These are phyloP conservation scores for Colletotrichum cuscutae DNA, from an alignment of 2,329 filamentous ascomycete genomes.

Conservation along the genomic window DNA sequence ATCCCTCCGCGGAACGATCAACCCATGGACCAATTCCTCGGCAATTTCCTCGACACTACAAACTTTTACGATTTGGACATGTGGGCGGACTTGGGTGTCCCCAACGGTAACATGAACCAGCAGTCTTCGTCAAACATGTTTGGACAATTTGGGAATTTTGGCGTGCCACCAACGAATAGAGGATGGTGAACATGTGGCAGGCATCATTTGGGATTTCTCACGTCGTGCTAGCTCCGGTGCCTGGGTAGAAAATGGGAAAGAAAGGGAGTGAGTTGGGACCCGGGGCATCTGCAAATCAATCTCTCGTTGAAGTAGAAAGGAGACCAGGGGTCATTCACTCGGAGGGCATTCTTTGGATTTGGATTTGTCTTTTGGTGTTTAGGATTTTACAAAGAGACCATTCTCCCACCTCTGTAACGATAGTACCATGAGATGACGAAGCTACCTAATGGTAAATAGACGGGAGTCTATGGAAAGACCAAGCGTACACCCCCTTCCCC, in stretches of 20 bases:
- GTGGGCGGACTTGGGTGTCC: conserved; percentile 44
- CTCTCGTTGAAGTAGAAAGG: neutral
- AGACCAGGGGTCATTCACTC: neutral
- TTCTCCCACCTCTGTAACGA: conserved; percentile 31
- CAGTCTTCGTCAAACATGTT: conserved; percentile 31
- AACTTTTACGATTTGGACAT: conserved; percentile 57
- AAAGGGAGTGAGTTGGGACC: neutral
- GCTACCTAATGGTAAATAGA: conserved; percentile 28
- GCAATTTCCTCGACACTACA: conserved; percentile 55
- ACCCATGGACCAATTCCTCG: conserved; percentile 55
- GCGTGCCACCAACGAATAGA: conserved; percentile 27
- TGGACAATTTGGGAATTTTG: conserved; percentile 35
- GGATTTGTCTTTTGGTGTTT: conserved; percentile 5
- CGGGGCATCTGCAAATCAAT: neutral
- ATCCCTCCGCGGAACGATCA: conserved; percentile 38
- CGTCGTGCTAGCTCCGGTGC: neutral
- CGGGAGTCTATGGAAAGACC: neutral
- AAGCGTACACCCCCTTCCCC: too few species aligned
- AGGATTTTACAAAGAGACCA: conserved; percentile 23
- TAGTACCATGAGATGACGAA: conserved; percentile 32
- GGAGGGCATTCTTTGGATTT: neutral
- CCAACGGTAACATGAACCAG: conserved; percentile 26
- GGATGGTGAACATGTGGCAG: conserved; percentile 21
- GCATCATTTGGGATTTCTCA: neutral
- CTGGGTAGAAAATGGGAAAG: neutral